These are phyloP conservation scores for Allodekkera sacchari DNA, from an alignment of 805 yeast genomes.

Conservation along the genomic window DNA sequence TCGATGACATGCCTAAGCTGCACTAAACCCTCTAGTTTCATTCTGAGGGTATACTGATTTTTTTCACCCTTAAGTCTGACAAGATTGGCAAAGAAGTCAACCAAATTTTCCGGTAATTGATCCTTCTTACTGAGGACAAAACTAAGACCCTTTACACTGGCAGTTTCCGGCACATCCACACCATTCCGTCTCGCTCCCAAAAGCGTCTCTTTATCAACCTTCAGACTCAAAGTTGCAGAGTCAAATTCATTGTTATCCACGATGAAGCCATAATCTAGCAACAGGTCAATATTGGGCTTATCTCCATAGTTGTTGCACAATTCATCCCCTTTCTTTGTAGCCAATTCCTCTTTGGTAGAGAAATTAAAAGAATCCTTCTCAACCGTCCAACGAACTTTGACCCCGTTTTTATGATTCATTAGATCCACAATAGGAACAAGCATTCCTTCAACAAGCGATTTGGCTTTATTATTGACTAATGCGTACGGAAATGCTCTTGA, in stretches of 20 bases:
- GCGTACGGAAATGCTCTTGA: conserved; percentile 79
- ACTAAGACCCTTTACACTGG: conserved; percentile 30
- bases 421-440: conserved; percentile 73
- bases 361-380: conserved; percentile 27
- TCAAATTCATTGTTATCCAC: conserved; percentile 46
- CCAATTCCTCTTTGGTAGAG: conserved; percentile 24
- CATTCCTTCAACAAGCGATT: conserved; percentile 42
- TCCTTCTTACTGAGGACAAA: conserved; percentile 22
- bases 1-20: conserved; percentile 44
- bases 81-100: conserved; percentile 46
- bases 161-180: conserved; percentile 31
- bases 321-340: conserved; percentile 41
- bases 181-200: conserved; percentile 27
- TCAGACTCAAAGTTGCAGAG: conserved; percentile 49
- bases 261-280: conserved; percentile 76
- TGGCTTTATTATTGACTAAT: conserved; percentile 32
- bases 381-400: conserved; percentile 55
- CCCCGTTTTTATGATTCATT: conserved; percentile 56
- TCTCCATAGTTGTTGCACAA: conserved; percentile 80
- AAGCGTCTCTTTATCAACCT: conserved; percentile 31
- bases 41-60: conserved; percentile 36
- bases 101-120: conserved; percentile 32
- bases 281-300: conserved; percentile 51
- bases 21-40: conserved; percentile 52
- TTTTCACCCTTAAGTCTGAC: conserved; percentile 43